These are phyloP conservation scores for Ammopiptanthus mongolicus DNA, from an alignment of 306 rosid species.

Conservation along the genomic window DNA sequence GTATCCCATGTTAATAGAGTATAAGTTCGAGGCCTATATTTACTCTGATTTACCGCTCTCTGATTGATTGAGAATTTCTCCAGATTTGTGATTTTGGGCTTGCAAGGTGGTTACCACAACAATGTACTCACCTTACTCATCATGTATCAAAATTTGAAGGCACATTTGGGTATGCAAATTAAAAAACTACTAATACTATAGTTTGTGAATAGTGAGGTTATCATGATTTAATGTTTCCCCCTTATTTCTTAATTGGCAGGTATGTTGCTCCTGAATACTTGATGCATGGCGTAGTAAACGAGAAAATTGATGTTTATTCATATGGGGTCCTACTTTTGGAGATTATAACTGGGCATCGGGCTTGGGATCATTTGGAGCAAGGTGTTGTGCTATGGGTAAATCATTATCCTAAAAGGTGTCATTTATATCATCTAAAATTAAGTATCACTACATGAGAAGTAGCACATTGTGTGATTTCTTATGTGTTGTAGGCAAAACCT, in stretches of 20 bases:
- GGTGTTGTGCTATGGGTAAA: conserved; percentile 72
- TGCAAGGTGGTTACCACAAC: conserved; percentile 81
- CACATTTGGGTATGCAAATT: conserved; percentile 62
- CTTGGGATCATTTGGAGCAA: conserved; percentile 49
- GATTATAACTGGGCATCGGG: conserved; percentile 75
- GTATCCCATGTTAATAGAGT: too few species aligned
- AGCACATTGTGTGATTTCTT: background rate
- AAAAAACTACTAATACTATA: background rate
- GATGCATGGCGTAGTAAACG: conserved; percentile 71
- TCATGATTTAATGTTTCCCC: background rate
- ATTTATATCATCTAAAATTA: background rate
- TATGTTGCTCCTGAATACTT: conserved; percentile 88
- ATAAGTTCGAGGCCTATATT: background rate
- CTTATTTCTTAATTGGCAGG: conserved; percentile 36
- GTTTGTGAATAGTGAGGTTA: background rate
- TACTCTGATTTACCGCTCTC: background rate
- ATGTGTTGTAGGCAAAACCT: conserved; percentile 63
- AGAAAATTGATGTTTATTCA: conserved; percentile 80
- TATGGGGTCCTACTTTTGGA: conserved; percentile 80
- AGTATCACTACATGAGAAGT: background rate
- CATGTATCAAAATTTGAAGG: conserved; percentile 72
- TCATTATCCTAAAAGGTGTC: background rate
- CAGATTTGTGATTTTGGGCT: conserved; percentile 97
- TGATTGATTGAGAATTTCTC: conserved; percentile 10
- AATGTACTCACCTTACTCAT: conserved; percentile 45